A percentile compares a stretch with the other conserved stretches of the same genome.
Evolutionary conservation across 2,329 filamentous ascomycete genomes (phyloP).

Genomic region (Ophiosphaerella herpotricha): DNA sequence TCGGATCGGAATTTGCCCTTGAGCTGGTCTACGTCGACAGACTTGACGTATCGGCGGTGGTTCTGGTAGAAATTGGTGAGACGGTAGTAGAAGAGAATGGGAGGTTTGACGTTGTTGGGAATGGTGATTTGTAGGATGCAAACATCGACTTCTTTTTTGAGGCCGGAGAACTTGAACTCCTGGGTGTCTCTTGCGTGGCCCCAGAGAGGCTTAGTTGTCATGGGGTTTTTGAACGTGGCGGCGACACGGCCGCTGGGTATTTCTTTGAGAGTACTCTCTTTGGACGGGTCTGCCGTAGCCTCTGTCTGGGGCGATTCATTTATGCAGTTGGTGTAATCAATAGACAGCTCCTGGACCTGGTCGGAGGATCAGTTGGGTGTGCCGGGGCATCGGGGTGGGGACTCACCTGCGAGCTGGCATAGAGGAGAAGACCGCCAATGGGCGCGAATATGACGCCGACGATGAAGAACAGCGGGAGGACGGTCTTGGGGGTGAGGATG

Average conservation of each 20-base stretch:
- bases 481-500: conserved; percentile 92
- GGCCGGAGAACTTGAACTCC: conserved; percentile 28
- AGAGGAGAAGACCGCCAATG: conserved; percentile 84
- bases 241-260: conserved; percentile 65
- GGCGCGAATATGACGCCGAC: conserved; percentile 92
- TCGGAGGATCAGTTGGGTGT: conserved; percentile 15
- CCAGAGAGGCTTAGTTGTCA: conserved; percentile 41
- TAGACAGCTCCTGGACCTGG: conserved; percentile 84
- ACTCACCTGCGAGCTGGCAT: conserved; percentile 77
- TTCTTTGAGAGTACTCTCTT: conserved; percentile 42
- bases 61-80: conserved; percentile 99
- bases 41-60: conserved; percentile 93
- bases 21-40: conserved; percentile 81
- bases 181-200: conserved; percentile 44
- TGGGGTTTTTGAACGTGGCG: conserved; percentile 70
- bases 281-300: conserved; percentile 17
- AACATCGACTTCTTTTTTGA: conserved; percentile 46
- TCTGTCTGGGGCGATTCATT: conserved; percentile 56
- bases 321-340: conserved; percentile 86
- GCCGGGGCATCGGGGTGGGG: conserved; percentile 24
- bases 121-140: conserved; percentile 81
- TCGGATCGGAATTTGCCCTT: conserved; percentile 69
- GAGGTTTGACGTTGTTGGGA: conserved; percentile 76
- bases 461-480: conserved; percentile 86
- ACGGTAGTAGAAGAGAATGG: conserved; percentile 91